Percentiles rank a stretch among this genome's conserved stretches.
Conservation (phyloP, 139 green algal genomes). For the Chlorella sp. region DNA sequence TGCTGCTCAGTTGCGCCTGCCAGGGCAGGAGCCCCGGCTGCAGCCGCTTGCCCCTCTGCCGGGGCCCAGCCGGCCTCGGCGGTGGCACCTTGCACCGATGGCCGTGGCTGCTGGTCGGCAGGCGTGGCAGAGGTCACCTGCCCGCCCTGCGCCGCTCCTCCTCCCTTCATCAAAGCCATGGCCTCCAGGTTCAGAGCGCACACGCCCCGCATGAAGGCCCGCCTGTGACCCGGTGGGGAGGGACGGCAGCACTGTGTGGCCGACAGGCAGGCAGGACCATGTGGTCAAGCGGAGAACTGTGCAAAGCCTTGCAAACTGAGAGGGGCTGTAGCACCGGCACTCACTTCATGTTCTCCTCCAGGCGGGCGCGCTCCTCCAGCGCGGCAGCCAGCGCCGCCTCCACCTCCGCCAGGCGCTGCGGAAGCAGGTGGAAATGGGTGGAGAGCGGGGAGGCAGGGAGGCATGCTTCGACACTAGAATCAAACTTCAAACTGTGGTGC, state of each 20-base stretch:
- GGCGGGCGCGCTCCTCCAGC: constrained; percentile 32
- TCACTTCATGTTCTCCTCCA: constrained; percentile 75
- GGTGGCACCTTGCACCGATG: background rate
- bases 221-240: background rate
- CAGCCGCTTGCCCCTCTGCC: background rate
- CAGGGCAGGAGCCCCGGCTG: too few relatives aligned
- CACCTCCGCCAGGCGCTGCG: constrained; percentile 41
- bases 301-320: too few relatives aligned
- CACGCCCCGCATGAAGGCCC: constrained; percentile 76
- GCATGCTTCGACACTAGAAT: background rate
- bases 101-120: background rate
- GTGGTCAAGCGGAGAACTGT: too few relatives aligned
- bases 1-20: background rate
- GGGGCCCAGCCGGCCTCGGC: too few relatives aligned
- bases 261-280: too few relatives aligned
- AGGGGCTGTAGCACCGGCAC: too few relatives aligned
- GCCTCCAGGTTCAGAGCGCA: constrained; percentile 80
- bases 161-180: constrained; percentile 72
- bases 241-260: too few relatives aligned
- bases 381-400: constrained; percentile 46
- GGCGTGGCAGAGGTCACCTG: too few relatives aligned
- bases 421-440: too few relatives aligned
- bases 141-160: background rate
- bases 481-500: too few relatives aligned
- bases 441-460: background rate